Evolutionary conservation across 2,329 filamentous ascomycete species (phyloP), one percentile per base, ranked within the genome.

Genomic region (Alternaria infectoria): DNA sequence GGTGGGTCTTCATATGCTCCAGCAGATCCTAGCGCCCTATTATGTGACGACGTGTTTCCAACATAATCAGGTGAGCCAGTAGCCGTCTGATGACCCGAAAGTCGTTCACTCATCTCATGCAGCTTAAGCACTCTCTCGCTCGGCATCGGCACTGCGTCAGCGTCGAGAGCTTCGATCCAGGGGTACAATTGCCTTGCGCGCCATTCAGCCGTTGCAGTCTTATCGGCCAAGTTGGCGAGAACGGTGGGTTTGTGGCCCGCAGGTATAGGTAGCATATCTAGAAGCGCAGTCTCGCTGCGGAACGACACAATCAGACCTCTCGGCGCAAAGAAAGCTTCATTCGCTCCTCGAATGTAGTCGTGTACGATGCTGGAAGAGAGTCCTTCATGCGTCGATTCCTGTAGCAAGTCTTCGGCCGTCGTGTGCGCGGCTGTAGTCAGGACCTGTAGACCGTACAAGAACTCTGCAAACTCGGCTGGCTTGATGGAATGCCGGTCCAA

Each of bases 321-420:
- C 1, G 76, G 75, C 1, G 70, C 73, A 55, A 79, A 79, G 66
- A 78, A 79, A 1, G 65, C 64, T n/a, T 74, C 74, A 43, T 79
- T 79, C 5, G 70, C 67, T 23, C 69, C 57, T 26, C 67, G 54
- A 12, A 79, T 63, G 56, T 77, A 79, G n/a, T 71, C 66, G 5
- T 67, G 58, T 6, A 77, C 64, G 4, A 73, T 54, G 6, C 12
- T 50, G 5, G 61, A 56, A 11, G 63, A 52, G 2, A 30, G 21
- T 7, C 64, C 45, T 17, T 30, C 11, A 6, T 47, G 10, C 3
- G 56, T 11, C 2, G 59, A 36, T 15, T 21, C 32, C 3, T 43
- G 12, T 6, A 70, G 23, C 17, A 75, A 55, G 21, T 70, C 61
- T 1, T 15, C 21, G 11, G 58, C 30, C 5, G 65, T 59, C 3